Base-by-base conservation (phyloP, 2,329 filamentous ascomycete genomes). In the Alternaria metachromatica region DNA sequence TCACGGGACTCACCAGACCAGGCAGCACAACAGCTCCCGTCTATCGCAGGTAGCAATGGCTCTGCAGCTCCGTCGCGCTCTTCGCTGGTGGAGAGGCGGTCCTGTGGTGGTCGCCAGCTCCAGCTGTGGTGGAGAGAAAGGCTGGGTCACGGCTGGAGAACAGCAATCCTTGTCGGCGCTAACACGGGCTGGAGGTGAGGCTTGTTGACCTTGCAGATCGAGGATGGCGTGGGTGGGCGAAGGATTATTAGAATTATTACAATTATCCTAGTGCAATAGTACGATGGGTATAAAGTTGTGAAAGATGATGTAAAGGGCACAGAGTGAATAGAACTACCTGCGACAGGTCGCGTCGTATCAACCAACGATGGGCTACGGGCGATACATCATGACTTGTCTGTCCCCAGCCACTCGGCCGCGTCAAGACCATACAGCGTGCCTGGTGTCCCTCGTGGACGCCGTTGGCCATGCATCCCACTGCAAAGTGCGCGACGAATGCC, bases 121-220 rank as follows among this genome's bases (percentile, higher is more conserved):
- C 55, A 45, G 55, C 25, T 58, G 65, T 53, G 44, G 67, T 61
- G 61, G 59, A 64, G 67, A 64, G 62, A 61, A 58, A 57, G 58
- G 28, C 55, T 43, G 55, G 64, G 64, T 57, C 68, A 58, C 58
- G 60, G 55, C 56, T 62, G 20, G 50, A 51, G 58, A 59, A 58
- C 60, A 66, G 43, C 59, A 65, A 67, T 67, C 65, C 65, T 51
- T 58, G 65, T 61, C 50, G 64, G 56, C 64, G 58, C 64, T 66
- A 66, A 37, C 50, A 56, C 55, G 41, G 23, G 53, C 58, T 37
- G 33, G 45, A 49, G 55, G 41, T 54, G 55, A 55, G 56, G 60
- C 60, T 55, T 23, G 13, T 50, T 50, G 44, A 37, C 26, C 43
- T 25, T 15, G 25, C 15, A 44, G 44, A 48, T 33, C 44, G 44